Evolutionary conservation across 2,329 filamentous ascomycete species (phyloP).

Genomic region (Byssothecium circinans): DNA sequence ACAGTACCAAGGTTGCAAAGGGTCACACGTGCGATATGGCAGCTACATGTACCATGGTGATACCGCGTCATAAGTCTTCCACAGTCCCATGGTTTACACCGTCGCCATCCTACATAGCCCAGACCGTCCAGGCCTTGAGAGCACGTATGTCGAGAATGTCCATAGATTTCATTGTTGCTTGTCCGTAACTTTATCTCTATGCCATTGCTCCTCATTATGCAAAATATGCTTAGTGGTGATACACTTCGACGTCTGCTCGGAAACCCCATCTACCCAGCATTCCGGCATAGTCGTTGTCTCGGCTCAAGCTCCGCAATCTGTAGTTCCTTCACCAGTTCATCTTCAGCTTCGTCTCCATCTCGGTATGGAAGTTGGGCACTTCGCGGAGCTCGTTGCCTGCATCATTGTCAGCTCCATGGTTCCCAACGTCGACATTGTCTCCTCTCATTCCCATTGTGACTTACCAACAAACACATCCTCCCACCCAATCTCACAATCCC

Average conservation of each 20-base stretch:
- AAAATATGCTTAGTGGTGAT: background rate
- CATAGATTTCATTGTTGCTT: background rate
- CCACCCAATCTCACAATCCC: constrained; percentile 79
- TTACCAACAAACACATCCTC: constrained; percentile 86
- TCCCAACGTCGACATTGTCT: background rate
- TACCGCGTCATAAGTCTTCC: no score
- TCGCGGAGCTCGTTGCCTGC: constrained; percentile 69
- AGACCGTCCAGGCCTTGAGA: no score
- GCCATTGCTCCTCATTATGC: background rate
- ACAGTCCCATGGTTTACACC: no score
- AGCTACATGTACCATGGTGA: no score
- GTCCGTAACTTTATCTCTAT: no score
- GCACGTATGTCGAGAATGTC: background rate
- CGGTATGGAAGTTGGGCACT: constrained; percentile 76
- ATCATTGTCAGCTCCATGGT: constrained; percentile 15
- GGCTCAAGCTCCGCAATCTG: background rate
- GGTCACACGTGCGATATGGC: no score
- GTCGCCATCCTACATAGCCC: no score
- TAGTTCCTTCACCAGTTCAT: constrained; percentile 60
- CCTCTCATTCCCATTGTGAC: constrained; percentile 18
- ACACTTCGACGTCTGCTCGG: background rate
- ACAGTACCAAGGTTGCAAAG: no score
- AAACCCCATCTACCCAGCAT: background rate
- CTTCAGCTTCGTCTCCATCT: constrained; percentile 91
- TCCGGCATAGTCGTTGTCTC: background rate